Evolutionary conservation across 306 rosid species (phyloP).

Genomic region (Chamaecrista fasciculata): DNA sequence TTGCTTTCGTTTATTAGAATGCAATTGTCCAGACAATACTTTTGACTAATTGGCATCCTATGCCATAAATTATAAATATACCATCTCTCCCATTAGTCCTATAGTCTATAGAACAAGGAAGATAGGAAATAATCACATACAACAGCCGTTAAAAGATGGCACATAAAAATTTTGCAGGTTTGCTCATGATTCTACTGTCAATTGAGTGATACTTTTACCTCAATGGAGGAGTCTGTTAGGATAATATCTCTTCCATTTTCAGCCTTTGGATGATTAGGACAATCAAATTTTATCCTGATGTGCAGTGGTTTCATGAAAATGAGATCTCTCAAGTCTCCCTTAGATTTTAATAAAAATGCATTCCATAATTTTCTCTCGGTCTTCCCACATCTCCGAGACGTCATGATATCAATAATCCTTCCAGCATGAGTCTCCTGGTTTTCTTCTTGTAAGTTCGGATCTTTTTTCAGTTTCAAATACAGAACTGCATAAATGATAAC

Average conservation of each 20-base stretch:
- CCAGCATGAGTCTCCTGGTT: slow-evolving; percentile 55
- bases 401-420: slow-evolving; percentile 57
- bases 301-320: slow-evolving; percentile 68
- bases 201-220: slow-evolving; percentile 54
- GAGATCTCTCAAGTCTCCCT: slow-evolving; percentile 67
- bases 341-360: slow-evolving; percentile 48
- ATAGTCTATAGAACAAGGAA: neutral
- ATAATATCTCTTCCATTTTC: slow-evolving; percentile 58
- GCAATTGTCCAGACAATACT: too few species aligned
- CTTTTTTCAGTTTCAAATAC: slow-evolving; percentile 54
- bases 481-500: slow-evolving; percentile 59
- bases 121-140: neutral
- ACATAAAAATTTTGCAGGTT: neutral
- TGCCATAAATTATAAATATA: neutral
- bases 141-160: neutral
- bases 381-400: slow-evolving; percentile 44
- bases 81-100: neutral
- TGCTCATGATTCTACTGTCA: slow-evolving; percentile 22
- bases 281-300: slow-evolving; percentile 59
- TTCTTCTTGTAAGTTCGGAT: slow-evolving; percentile 31
- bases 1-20: too few species aligned
- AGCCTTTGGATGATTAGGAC: slow-evolving; percentile 67
- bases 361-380: slow-evolving; percentile 51
- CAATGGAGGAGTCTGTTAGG: slow-evolving; percentile 60
- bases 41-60: neutral